Evolutionary conservation across 2,329 filamentous ascomycete species (phyloP).

Genomic region (Tolypocladium paradoxum): DNA sequence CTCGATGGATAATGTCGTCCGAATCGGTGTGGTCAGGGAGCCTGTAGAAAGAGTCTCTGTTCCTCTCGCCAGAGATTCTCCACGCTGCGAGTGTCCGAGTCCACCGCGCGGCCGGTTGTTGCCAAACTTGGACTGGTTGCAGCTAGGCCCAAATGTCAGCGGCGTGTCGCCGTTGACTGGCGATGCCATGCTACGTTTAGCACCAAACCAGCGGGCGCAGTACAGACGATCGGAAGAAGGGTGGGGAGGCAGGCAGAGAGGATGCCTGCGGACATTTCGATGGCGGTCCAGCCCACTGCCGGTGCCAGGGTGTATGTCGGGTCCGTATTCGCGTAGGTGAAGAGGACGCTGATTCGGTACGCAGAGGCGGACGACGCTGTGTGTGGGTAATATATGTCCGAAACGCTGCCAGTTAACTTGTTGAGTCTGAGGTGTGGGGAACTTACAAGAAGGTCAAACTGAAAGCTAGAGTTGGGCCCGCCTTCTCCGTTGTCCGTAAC

Average conservation of each 20-base stretch:
- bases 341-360: slow-evolving; percentile 36
- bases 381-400: background rate
- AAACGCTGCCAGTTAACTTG: background rate
- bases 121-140: slow-evolving; percentile 4
- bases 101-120: slow-evolving; percentile 7
- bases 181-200: slow-evolving; percentile 19
- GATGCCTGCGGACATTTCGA: slow-evolving; percentile 39
- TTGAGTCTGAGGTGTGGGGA: background rate
- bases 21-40: slow-evolving; percentile 20
- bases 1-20: slow-evolving; percentile 5
- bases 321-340: slow-evolving; percentile 28
- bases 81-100: slow-evolving; percentile 5
- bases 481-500: slow-evolving; percentile 28
- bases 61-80: slow-evolving; percentile 4
- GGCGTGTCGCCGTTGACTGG: slow-evolving; percentile 13
- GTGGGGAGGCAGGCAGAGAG: slow-evolving; percentile 43
- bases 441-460: slow-evolving; percentile 32
- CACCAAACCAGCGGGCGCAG: slow-evolving; percentile 27
- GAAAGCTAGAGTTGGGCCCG: slow-evolving; percentile 33
- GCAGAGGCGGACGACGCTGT: slow-evolving; percentile 33
- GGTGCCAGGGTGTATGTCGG: slow-evolving; percentile 35
- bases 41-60: slow-evolving; percentile 17
- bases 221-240: slow-evolving; percentile 32
- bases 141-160: slow-evolving; percentile 12
- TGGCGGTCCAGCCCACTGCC: slow-evolving; percentile 34